Evolutionary conservation across 2,329 filamentous ascomycete species (phyloP).

Genomic region (Sclerotinia spermophila): DNA sequence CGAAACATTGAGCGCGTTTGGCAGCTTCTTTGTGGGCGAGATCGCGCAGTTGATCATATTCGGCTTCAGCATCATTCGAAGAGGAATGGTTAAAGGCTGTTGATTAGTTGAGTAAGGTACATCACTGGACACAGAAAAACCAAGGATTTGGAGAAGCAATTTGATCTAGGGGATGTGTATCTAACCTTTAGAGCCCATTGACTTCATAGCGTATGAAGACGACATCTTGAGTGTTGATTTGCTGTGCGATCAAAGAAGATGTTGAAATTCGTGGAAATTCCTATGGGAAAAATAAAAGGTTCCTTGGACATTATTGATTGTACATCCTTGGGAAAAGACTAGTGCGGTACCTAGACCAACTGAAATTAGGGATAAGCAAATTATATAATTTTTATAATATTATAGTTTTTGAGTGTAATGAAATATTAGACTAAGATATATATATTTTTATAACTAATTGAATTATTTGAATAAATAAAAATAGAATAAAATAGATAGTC

Average conservation of each 20-base stretch:
- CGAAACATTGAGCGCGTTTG: slow-evolving; percentile 75
- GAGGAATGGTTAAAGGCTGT: slow-evolving; percentile 73
- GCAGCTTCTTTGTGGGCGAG: slow-evolving; percentile 76
- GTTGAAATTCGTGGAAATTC: background rate
- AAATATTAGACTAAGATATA: too few relatives aligned
- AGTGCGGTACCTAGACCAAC: slow-evolving; percentile 6
- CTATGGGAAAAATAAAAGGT: background rate
- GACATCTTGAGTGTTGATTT: slow-evolving; percentile 44
- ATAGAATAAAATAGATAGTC: too few relatives aligned
- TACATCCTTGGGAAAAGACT: background rate
- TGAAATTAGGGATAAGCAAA: too few relatives aligned
- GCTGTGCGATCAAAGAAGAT: background rate
- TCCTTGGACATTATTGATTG: background rate
- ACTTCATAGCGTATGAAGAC: slow-evolving; percentile 43
- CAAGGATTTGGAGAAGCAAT: background rate
- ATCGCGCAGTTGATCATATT: slow-evolving; percentile 88
- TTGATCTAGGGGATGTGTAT: background rate
- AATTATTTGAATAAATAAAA: too few relatives aligned
- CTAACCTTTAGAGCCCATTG: slow-evolving; percentile 42
- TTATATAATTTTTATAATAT: too few relatives aligned
- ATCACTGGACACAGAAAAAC: background rate
- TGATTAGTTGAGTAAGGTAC: background rate
- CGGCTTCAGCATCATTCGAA: slow-evolving; percentile 66
- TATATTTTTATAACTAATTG: too few relatives aligned
- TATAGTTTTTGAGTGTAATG: too few relatives aligned